Evolutionary conservation across 2,329 filamentous ascomycete genomes (phyloP).

Genomic region (Alternaria atra): DNA sequence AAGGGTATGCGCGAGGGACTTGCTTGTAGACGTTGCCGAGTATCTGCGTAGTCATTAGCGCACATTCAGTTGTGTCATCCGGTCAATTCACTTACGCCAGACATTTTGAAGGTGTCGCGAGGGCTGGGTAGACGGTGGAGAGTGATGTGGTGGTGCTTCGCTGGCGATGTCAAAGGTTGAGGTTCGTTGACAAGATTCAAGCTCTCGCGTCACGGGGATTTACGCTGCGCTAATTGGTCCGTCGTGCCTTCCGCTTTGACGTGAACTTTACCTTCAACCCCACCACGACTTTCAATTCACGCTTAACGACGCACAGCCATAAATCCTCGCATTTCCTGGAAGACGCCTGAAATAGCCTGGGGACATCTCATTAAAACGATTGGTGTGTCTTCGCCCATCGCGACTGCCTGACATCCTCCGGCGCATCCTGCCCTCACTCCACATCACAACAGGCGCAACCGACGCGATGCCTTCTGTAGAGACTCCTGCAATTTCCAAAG

Average conservation of each 20-base stretch:
- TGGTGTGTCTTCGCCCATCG: constrained; percentile 1
- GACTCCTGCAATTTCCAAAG: constrained; percentile 47
- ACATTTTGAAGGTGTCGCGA: constrained; percentile 61
- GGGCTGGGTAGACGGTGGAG: constrained; percentile 30
- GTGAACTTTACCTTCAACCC: constrained; percentile 18
- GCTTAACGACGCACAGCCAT: not conserved
- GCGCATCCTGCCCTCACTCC: constrained; percentile 8
- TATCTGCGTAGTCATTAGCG: constrained; percentile 55
- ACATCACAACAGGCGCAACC: constrained; percentile 2
- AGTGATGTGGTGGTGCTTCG: constrained; percentile 35
- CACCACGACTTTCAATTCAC: constrained; percentile 11
- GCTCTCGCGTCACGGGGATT: constrained; percentile 34
- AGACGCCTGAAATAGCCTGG: not conserved
- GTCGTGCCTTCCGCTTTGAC: constrained; percentile 17
- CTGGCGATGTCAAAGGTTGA: constrained; percentile 33
- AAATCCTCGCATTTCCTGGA: not conserved
- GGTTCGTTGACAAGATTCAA: constrained; percentile 35
- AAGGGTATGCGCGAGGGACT: constrained; percentile 36
- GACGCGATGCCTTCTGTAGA: constrained; percentile 45
- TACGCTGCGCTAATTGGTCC: constrained; percentile 40
- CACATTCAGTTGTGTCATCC: not conserved
- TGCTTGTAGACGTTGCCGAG: constrained; percentile 64
- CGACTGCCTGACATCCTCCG: constrained; percentile 1
- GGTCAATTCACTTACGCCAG: constrained; percentile 61
- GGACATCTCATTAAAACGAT: not conserved